These are phyloP conservation scores for Monilinia aucupariae DNA, from an alignment of 2,329 filamentous ascomycete genomes.

Conservation along the genomic window DNA sequence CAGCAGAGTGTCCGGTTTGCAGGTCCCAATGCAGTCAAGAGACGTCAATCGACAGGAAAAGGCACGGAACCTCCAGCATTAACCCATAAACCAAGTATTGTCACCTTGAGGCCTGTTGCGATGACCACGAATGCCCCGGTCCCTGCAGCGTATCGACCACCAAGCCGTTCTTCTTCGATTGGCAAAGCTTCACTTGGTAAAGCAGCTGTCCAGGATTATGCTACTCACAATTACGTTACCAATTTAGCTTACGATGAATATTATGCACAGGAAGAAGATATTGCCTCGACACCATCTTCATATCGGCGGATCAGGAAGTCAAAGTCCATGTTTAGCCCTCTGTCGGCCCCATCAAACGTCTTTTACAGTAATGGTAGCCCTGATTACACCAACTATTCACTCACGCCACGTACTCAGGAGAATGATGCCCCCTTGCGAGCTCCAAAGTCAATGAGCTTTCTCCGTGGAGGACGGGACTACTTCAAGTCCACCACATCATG, in stretches of 20 bases:
- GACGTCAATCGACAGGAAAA: conserved; percentile 26
- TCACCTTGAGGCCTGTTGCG: conserved; percentile 27
- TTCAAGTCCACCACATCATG: conserved; percentile 20
- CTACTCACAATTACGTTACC: conserved; percentile 36
- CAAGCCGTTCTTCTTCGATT: conserved; percentile 33
- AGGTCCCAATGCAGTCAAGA: conserved; percentile 30
- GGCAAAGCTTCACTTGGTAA: conserved; percentile 29
- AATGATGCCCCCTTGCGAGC: conserved; percentile 37
- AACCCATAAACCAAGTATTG: conserved; percentile 21
- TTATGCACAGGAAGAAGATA: conserved; percentile 45
- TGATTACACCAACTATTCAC: conserved; percentile 19
- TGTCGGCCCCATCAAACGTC: conserved; percentile 25
- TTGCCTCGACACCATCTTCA: conserved; percentile 44
- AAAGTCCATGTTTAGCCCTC: conserved; percentile 47
- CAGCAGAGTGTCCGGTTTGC: conserved; percentile 52
- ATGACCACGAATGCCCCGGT: conserved; percentile 31
- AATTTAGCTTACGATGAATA: conserved; percentile 40
- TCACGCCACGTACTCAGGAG: conserved; percentile 27
- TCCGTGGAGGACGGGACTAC: conserved; percentile 36
- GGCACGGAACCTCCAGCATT: conserved; percentile 22
- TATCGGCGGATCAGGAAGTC: conserved; percentile 50
- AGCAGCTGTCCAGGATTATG: conserved; percentile 28
- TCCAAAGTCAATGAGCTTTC: conserved; percentile 53
- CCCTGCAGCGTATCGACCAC: conserved; percentile 31
- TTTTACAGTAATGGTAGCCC: conserved; percentile 33